A percentile compares a stretch with the other conserved stretches of the same genome.
These are phyloP conservation scores for Agapanthus africanus DNA, from an alignment of 106 monocot genomes.

Conservation along the genomic window DNA sequence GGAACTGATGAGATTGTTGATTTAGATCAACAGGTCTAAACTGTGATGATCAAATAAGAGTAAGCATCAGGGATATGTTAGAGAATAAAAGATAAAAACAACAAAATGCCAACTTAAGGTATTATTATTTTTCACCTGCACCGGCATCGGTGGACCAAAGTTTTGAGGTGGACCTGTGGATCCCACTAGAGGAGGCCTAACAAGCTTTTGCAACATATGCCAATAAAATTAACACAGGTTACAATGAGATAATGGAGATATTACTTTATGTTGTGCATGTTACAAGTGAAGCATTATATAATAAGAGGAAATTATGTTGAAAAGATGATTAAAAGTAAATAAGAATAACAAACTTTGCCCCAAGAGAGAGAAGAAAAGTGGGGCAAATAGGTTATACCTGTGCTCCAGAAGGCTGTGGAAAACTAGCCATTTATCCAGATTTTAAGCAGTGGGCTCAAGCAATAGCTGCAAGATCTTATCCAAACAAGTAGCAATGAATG, in stretches of 20 bases:
- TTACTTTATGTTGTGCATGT: background rate
- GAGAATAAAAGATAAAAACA: background rate
- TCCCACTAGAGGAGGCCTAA: slow-evolving; percentile 36
- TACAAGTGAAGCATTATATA: background rate
- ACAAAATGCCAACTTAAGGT: background rate
- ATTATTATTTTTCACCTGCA: slow-evolving; percentile 36
- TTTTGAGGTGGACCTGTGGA: slow-evolving; percentile 43
- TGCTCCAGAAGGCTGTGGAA: slow-evolving; percentile 46
- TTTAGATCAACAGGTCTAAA: slow-evolving; percentile 43
- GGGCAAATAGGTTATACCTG: slow-evolving; percentile 27
- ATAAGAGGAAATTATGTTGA: background rate
- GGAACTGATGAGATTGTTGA: slow-evolving; percentile 61
- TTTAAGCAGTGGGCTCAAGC: background rate
- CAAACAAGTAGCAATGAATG: background rate
- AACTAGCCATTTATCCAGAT: slow-evolving; percentile 35
- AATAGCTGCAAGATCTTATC: slow-evolving; percentile 5
- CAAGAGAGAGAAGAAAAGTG: background rate
- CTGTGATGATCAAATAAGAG: slow-evolving; percentile 28
- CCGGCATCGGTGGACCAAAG: slow-evolving; percentile 42
- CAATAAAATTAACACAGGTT: background rate
- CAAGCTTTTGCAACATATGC: slow-evolving; percentile 12
- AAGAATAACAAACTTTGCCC: background rate
- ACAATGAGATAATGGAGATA: background rate
- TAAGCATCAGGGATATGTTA: background rate
- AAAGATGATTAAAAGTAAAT: background rate